Conservation (phyloP, 345 rosid genomes). For the Acer saccharum region DNA sequence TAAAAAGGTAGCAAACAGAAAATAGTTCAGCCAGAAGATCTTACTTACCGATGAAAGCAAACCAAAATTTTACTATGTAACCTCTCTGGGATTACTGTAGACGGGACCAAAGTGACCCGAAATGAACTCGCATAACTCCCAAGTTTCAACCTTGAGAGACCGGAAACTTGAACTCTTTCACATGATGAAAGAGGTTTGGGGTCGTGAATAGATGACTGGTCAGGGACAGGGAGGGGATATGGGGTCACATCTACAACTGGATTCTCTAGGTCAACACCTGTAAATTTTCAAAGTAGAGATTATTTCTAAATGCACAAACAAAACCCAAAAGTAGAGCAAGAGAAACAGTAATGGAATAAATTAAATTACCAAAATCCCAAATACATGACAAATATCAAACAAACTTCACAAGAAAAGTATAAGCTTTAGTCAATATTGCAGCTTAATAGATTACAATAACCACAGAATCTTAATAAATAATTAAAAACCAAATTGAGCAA, state of each 20-base stretch:
- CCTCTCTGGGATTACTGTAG: slow-evolving; percentile 51
- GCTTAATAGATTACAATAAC: background rate
- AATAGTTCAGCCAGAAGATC: background rate
- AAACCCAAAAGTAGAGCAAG: background rate
- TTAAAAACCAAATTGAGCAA: background rate
- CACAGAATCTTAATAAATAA: background rate
- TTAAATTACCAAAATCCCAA: background rate
- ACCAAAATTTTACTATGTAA: slow-evolving; percentile 63
- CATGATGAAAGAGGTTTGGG: slow-evolving; percentile 46
- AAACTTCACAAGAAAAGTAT: background rate
- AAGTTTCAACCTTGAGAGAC: slow-evolving; percentile 60
- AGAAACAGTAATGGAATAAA: background rate
- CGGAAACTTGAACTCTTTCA: slow-evolving; percentile 76
- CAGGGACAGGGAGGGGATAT: slow-evolving; percentile 25
- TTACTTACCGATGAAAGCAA: slow-evolving; percentile 78
- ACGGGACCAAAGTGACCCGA: slow-evolving; percentile 59
- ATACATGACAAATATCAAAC: too few species aligned
- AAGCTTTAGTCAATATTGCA: too few species aligned
- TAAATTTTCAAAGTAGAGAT: slow-evolving; percentile 14
- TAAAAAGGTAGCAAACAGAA: background rate
- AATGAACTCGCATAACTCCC: slow-evolving; percentile 64
- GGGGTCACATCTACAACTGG: slow-evolving; percentile 59
- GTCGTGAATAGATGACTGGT: slow-evolving; percentile 22
- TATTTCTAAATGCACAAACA: slow-evolving; percentile 7
- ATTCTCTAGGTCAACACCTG: slow-evolving; percentile 54